Conservation (phyloP, 2,329 filamentous ascomycete species). For the Trichoderma koningii region DNA sequence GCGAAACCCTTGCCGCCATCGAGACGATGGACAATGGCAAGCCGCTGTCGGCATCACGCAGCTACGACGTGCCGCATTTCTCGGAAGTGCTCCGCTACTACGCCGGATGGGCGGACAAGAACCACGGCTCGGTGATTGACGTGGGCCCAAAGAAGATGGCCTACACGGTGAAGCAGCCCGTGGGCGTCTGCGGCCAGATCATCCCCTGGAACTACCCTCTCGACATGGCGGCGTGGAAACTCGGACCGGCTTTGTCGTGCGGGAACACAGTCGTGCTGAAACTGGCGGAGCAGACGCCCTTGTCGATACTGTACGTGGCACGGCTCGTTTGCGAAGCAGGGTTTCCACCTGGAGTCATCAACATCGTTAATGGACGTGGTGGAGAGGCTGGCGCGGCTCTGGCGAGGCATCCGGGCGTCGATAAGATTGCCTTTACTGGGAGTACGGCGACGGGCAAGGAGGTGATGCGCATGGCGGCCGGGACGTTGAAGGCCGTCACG, state of each 20-base stretch:
- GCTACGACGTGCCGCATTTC: constrained; percentile 59
- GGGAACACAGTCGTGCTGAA: constrained; percentile 63
- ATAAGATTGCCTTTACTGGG: constrained; percentile 74
- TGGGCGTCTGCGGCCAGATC: constrained; percentile 76
- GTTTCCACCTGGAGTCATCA: constrained; percentile 72
- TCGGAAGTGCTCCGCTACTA: constrained; percentile 67
- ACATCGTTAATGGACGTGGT: constrained; percentile 69
- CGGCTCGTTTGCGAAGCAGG: constrained; percentile 67
- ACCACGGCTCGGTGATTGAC: constrained; percentile 75
- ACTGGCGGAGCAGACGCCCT: constrained; percentile 61
- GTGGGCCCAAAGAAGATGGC: constrained; percentile 70
- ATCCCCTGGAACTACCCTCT: constrained; percentile 84
- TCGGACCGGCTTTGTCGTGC: constrained; percentile 61
- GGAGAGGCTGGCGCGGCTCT: constrained; percentile 65
- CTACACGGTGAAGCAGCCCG: constrained; percentile 74
- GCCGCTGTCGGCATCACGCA: constrained; percentile 66
- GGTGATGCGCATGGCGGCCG: constrained; percentile 69
- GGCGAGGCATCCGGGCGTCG: constrained; percentile 62
- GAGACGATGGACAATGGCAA: constrained; percentile 85
- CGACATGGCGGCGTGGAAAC: constrained; percentile 61
- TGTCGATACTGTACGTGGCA: constrained; percentile 62
- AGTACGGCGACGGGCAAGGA: constrained; percentile 66
- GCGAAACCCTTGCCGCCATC: constrained; percentile 50
- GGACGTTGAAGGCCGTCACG: constrained; percentile 61
- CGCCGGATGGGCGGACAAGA: constrained; percentile 78